phyloP scores from a whole-genome alignment of 1,284 basidiomycete species.

The Sphagnurus paluster region DNA sequence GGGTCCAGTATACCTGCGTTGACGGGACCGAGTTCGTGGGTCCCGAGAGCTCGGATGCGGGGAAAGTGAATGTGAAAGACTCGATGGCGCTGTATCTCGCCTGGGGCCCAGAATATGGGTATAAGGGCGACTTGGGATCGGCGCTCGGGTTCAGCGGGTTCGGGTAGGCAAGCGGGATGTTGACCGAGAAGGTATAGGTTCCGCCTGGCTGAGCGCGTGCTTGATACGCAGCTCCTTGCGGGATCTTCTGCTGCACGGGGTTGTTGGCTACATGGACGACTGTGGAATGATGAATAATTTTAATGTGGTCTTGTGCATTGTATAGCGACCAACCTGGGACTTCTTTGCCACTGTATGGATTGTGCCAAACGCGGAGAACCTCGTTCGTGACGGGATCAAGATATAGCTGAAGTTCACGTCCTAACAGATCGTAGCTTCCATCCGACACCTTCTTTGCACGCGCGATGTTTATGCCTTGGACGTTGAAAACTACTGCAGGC shows the following conservation, averaged over 20 bases:
- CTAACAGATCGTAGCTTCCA: conserved; percentile 20
- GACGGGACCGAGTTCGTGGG: conserved; percentile 14
- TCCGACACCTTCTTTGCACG: conserved; percentile 16
- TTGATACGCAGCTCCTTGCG: conserved; percentile 6
- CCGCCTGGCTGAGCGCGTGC: conserved; percentile 16
- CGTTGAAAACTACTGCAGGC: conserved; percentile 20
- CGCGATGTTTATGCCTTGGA: conserved; percentile 21
- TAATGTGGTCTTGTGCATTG: neutral
- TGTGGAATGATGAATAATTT: neutral
- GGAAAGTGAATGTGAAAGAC: conserved; percentile 22
- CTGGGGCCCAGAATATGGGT: conserved; percentile 17
- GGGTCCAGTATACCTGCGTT: conserved; percentile 21
- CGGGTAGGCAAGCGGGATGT: conserved; percentile 21
- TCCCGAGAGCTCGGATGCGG: conserved; percentile 13
- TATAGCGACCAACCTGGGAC: conserved; percentile 14
- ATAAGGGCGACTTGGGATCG: conserved; percentile 13
- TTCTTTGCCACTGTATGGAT: conserved; percentile 18
- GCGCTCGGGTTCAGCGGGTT: conserved; percentile 20
- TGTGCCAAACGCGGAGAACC: conserved; percentile 21
- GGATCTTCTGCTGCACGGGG: conserved; percentile 20
- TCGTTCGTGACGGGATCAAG: conserved; percentile 20
- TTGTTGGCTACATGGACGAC: conserved; percentile 23
- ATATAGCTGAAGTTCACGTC: conserved; percentile 22
- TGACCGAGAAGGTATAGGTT: conserved; percentile 14
- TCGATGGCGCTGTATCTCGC: conserved; percentile 20